These are phyloP conservation scores for Hydrangea macrophylla DNA, from an alignment of 148 eudicot species.

Conservation along the genomic window DNA sequence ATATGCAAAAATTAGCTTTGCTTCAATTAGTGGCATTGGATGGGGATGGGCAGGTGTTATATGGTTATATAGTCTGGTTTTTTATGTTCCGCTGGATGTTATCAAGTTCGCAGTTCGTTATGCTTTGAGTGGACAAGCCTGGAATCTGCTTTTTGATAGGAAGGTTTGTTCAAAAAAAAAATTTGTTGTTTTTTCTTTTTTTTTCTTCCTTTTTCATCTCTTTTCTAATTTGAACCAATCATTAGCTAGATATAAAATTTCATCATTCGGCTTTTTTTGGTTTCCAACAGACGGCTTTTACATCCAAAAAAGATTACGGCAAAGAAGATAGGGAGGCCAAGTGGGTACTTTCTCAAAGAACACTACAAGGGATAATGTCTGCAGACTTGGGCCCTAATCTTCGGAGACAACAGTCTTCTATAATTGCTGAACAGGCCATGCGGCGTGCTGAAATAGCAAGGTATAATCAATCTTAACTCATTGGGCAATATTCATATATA, in stretches of 20 bases:
- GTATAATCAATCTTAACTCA: constrained; percentile 14
- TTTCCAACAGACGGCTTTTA: constrained; percentile 57
- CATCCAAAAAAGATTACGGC: constrained; percentile 53
- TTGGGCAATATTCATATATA: too few relatives aligned
- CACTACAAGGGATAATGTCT: constrained; percentile 39
- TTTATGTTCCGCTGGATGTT: constrained; percentile 64
- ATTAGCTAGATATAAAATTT: neutral
- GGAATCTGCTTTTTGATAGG: constrained; percentile 58
- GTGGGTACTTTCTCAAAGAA: constrained; percentile 58
- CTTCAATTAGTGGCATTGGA: constrained; percentile 69
- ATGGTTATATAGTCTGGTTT: constrained; percentile 67
- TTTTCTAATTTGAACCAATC: constrained; percentile 15
- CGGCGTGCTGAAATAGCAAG: constrained; percentile 80
- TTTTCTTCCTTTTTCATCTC: neutral
- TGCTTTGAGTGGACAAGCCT: constrained; percentile 57
- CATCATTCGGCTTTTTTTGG: neutral
- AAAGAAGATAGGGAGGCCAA: constrained; percentile 58
- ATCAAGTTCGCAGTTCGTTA: constrained; percentile 62
- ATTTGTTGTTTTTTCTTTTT: neutral
- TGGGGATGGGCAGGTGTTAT: constrained; percentile 86
- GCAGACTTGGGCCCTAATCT: constrained; percentile 34
- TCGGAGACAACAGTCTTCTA: constrained; percentile 32
- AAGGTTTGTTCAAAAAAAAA: constrained; percentile 56
- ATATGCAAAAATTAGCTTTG: constrained; percentile 65
- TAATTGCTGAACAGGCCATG: constrained; percentile 66